Percentiles rank a stretch among this genome's conserved stretches.
Evolutionary conservation across 1,139 yeast species (phyloP).

Genomic region (Dujonia santamariae): DNA sequence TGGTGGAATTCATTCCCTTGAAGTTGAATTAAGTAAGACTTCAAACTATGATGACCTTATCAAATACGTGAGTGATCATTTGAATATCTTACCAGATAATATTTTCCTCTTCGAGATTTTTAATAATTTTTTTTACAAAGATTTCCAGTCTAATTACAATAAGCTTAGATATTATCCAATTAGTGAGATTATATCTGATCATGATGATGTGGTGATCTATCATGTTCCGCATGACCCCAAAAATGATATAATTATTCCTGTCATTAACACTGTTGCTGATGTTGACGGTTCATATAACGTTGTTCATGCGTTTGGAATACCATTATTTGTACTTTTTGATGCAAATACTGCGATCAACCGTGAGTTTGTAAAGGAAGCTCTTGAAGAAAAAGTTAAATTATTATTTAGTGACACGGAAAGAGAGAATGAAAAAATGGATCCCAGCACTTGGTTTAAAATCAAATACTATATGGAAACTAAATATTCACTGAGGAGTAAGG

Average conservation of each 20-base stretch:
- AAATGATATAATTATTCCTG: conserved; percentile 62
- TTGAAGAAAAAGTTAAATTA: conserved; percentile 33
- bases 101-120: conserved; percentile 71
- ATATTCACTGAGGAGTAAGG: not conserved
- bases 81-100: conserved; percentile 39
- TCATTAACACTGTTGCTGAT: conserved; percentile 53
- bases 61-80: conserved; percentile 52
- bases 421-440: conserved; percentile 11
- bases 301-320: conserved; percentile 58
- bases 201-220: conserved; percentile 68
- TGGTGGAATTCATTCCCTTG: conserved; percentile 37
- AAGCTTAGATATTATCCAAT: conserved; percentile 62
- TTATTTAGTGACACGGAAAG: conserved; percentile 16
- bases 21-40: conserved; percentile 69
- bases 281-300: conserved; percentile 36
- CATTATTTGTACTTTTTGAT: conserved; percentile 64
- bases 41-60: conserved; percentile 67
- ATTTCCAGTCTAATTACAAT: conserved; percentile 62
- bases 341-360: too few relatives aligned
- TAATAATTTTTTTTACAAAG: conserved; percentile 64
- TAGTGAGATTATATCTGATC: conserved; percentile 60
- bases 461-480: conserved; percentile 6
- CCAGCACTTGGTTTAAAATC: conserved; percentile 15
- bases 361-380: too few relatives aligned
- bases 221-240: conserved; percentile 51